A percentile compares a stretch with the other conserved stretches of the same genome.
phyloP scores from a whole-genome alignment of 2,329 filamentous ascomycete species.

The Tolypocladium pustulatum region DNA sequence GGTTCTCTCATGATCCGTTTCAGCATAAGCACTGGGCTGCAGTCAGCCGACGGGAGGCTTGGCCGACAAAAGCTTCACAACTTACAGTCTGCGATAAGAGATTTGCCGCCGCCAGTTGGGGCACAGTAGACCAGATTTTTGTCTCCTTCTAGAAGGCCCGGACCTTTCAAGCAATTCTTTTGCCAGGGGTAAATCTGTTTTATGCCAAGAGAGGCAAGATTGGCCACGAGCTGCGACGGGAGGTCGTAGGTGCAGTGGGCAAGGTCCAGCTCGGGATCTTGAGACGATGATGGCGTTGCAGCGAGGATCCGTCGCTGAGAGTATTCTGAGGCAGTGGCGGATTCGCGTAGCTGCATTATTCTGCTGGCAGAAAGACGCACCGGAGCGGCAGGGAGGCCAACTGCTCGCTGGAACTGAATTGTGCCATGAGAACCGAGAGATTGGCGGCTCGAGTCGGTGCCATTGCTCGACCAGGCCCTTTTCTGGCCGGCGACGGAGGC shows the following conservation, averaged over 20 bases:
- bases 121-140: slow-evolving; percentile 71
- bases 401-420: slow-evolving; percentile 22
- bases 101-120: slow-evolving; percentile 70
- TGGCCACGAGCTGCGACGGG: slow-evolving; percentile 47
- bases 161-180: slow-evolving; percentile 59
- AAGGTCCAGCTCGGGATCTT: slow-evolving; percentile 49
- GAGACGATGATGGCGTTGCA: slow-evolving; percentile 40
- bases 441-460: slow-evolving; percentile 4
- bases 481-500: slow-evolving; percentile 38
- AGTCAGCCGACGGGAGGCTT: slow-evolving; percentile 6
- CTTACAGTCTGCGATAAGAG: slow-evolving; percentile 54
- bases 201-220: slow-evolving; percentile 58
- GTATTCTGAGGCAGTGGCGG: slow-evolving; percentile 34
- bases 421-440: slow-evolving; percentile 4
- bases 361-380: slow-evolving; percentile 28
- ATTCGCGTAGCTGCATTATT: slow-evolving; percentile 27
- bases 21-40: slow-evolving; percentile 52
- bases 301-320: slow-evolving; percentile 42
- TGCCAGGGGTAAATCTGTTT: slow-evolving; percentile 71
- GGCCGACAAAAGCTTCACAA: not conserved
- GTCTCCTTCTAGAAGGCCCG: slow-evolving; percentile 52
- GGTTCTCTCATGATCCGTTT: slow-evolving; percentile 57
- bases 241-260: slow-evolving; percentile 54
- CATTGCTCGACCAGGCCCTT: slow-evolving; percentile 21
- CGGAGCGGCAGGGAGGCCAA: slow-evolving; percentile 19